Conservation (phyloP, 2,329 filamentous ascomycete genomes). For the Rutstroemia sp. region DNA sequence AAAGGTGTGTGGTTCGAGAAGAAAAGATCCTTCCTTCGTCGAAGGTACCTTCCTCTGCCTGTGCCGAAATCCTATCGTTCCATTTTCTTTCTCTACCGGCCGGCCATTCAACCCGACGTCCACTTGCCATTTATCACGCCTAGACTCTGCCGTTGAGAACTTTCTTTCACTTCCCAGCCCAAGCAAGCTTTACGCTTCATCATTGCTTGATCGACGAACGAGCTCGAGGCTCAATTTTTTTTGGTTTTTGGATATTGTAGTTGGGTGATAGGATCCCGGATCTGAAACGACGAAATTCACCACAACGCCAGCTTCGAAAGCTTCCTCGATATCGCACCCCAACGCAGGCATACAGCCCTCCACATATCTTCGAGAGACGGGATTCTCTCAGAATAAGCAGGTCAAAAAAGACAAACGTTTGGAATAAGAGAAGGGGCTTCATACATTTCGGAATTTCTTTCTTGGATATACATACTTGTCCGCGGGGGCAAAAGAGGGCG, state of each 20-base stretch:
- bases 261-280: conserved; percentile 7
- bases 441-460: conserved; percentile 2
- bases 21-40: background rate
- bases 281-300: conserved; percentile 17
- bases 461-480: background rate
- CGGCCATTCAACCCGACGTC: background rate
- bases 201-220: conserved; percentile 20
- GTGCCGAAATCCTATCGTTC: background rate
- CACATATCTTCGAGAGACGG: background rate
- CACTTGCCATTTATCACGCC: background rate
- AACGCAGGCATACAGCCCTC: conserved; percentile 3
- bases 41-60: background rate
- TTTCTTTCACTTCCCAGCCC: conserved; percentile 1
- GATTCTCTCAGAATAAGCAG: conserved; percentile 1
- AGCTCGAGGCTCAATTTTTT: conserved; percentile 19
- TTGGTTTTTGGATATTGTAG: conserved; percentile 1
- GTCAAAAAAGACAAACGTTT: background rate
- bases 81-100: background rate
- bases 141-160: background rate
- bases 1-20: background rate
- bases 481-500: conserved; percentile 5
- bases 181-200: conserved; percentile 14
- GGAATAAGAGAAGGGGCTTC: background rate
- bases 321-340: conserved; percentile 1
- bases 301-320: conserved; percentile 11